Evolutionary conservation across 768 basidiomycete genomes (phyloP), one percentile per base, ranked within the genome.

Genomic region (Leucosporidium creatinivorum): DNA sequence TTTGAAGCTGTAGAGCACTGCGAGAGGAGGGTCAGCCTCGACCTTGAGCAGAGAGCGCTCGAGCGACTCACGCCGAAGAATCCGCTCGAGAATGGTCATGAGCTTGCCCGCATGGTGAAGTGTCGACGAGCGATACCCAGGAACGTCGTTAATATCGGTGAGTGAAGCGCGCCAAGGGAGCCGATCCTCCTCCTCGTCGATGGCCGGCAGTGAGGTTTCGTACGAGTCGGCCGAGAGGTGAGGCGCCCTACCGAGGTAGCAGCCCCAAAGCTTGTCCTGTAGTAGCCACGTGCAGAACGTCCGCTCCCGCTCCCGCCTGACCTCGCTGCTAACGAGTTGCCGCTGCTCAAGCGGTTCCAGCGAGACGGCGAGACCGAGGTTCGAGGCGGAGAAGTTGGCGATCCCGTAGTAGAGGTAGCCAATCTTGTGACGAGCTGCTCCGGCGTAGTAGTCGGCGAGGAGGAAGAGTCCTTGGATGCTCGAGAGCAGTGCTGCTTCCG

Each of bases 201-300:
- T 58, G 17, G 1, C 47, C 0, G 73, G 73, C 0, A 69, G 58
- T 0, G 62, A 33, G 4, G 63, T 67, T n/a, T 72, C 68, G 55
- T 68, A 55, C 7, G 52, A 15, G 1, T 19, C 26, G 26, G 54
- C 50, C 2, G 64, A 33, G 15, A 74, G 31, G 0, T 64, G 63
- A 5, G 58, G 60, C 19, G 50, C 59, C 4, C 75, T 60, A 2
- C 75, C 75, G 48, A 74, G 69, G 51, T 71, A 73, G 18, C 58
- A 52, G 21, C 57, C 51, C 75, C 75, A 76, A 9, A 76, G 59
- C 25, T 65, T 69, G 48, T 58, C 25, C 56, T 25, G 56, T 9
- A 26, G 28, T 3, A 31, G 36, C 19, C 56, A 58, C 1, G 54
- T 28, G 60, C 63, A 75, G 59, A 72, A 62, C 7, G 58, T 59